phyloP scores from a whole-genome alignment of 768 basidiomycete species.

The Tephrocybe rancida region DNA sequence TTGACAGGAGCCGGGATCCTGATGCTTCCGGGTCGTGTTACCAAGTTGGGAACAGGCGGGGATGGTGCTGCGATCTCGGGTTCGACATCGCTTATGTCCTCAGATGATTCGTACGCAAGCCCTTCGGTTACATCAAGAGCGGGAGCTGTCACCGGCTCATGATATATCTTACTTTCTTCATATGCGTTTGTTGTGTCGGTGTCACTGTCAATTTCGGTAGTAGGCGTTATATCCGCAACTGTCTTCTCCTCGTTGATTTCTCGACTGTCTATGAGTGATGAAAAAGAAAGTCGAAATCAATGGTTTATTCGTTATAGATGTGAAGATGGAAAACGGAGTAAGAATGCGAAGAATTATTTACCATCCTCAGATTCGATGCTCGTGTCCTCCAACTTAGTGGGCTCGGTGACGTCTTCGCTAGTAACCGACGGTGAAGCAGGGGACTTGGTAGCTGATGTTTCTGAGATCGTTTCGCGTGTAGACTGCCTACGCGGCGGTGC shows the following conservation, averaged over 20 bases:
- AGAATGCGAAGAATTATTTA: constrained; percentile 23
- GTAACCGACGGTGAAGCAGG: not conserved
- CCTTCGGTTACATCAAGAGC: constrained; percentile 8
- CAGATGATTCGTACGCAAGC: not conserved
- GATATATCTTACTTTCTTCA: constrained; percentile 14
- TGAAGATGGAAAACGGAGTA: constrained; percentile 19
- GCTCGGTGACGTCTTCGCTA: constrained; percentile 10
- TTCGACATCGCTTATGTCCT: constrained; percentile 9
- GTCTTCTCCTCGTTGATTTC: constrained; percentile 8
- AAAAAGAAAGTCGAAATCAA: constrained; percentile 28
- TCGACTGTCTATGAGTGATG: constrained; percentile 16
- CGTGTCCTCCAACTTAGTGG: not conserved
- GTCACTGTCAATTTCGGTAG: constrained; percentile 12
- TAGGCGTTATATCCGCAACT: constrained; percentile 11
- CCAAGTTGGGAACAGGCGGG: constrained; percentile 13
- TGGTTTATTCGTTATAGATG: constrained; percentile 20
- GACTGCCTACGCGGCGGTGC: constrained; percentile 10
- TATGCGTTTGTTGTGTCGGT: not conserved
- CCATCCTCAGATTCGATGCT: constrained; percentile 21
- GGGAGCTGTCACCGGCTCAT: not conserved
- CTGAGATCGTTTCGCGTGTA: constrained; percentile 1
- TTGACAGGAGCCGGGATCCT: constrained; percentile 4
- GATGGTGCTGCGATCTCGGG: constrained; percentile 15
- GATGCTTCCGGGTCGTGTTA: constrained; percentile 13
- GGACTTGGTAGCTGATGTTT: not conserved